Evolutionary conservation across 148 eudicot species (phyloP), one percentile per base, ranked within the genome.

Genomic region (Chenopodium formosanum): DNA sequence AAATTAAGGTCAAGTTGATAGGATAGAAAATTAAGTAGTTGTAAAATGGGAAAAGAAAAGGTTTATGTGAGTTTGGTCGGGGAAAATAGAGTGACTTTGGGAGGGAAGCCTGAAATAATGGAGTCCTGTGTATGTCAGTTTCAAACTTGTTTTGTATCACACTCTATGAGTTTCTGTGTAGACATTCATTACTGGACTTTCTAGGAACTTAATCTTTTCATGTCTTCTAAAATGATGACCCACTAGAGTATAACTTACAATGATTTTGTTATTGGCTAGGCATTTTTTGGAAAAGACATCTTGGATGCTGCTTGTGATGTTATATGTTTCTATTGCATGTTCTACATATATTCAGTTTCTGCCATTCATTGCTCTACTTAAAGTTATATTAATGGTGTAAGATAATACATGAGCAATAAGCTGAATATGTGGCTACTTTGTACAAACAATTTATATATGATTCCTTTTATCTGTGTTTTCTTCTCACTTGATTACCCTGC

Each of bases 1-100:
- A 78, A 77, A 79, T 91, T 27, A 91, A 91, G 79, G 94, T 90
- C 63, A 94, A 96, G 82, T 79, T 96, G 23, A 23, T 23, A 23
- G 23, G 23, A 23, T 23, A 23, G 23, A 23, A 23, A 23, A 23
- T 34, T 34, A 34, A 34, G 37, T 34, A 34, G 37, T 4, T 34
- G 37, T 34, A 34, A 34, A 34, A 2, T 34, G 37, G 37, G 37
- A 34, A 34, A 34, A 34, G 37, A 34, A 34, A 34, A 34, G 37
- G 37, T 34, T 34, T 34, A 4, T 34, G 37, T 34, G 37, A 34
- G 37, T 34, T 34, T 34, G 4, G 37, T 23, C 23, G 23, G 23
- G 23, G 37, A 34, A 34, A 34, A 34, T 34, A 5, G 37, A 34
- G 37, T 34, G 37, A 34, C 37, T 34, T 34, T 34, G 6, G 37